Base-by-base conservation (phyloP, 1,284 basidiomycete species). In the Calocybe gambosa region DNA sequence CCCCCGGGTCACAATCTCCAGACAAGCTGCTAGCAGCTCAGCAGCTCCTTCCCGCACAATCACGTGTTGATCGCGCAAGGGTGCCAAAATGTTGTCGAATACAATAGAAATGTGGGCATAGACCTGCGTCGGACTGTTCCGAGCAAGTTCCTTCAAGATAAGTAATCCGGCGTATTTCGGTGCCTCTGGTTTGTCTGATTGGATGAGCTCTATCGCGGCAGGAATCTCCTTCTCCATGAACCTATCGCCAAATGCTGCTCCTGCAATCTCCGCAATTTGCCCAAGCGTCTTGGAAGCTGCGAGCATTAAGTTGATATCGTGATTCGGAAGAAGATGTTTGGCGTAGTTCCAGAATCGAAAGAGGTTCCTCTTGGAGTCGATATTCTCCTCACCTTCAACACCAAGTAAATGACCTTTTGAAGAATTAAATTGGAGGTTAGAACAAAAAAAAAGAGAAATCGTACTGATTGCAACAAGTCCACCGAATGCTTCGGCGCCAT, bases 261-360 rank as follows among this genome's bases (percentile, higher is more conserved):
- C 89, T 36, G 89, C 87, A 46, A 87, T 82, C 50, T 85, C 78
- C 23, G 87, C 87, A 54, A 93, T 89, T 53, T 85, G 78, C 0
- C 89, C 89, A 18, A 92, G 75, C 1, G 86, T 89, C 60, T 89
- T 90, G 18, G 90, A 90, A 1, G 89, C 90, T 1, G 87, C 82
- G 39, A 92, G 74, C 90, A 93, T 93, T 58, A 93, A 85, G 61
- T 84, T 85, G 56, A 88, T 78, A 62, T 93, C 91, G 52, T 79
- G 76, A 60, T 88, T 87, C 6, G 89, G 90, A 16, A 93, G 75
- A 18, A 92, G 78, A 39, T 85, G 79, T 61, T 91, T 90, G 66
- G 91, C 86, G 68, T 93, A 93, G 69, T 93, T 92, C 73, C 89
- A 93, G 66, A 93, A 88, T 29, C 90, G 80, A 64, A 87, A 93